phyloP scores from a whole-genome alignment of 768 basidiomycete genomes.

The Trametes maxima region DNA sequence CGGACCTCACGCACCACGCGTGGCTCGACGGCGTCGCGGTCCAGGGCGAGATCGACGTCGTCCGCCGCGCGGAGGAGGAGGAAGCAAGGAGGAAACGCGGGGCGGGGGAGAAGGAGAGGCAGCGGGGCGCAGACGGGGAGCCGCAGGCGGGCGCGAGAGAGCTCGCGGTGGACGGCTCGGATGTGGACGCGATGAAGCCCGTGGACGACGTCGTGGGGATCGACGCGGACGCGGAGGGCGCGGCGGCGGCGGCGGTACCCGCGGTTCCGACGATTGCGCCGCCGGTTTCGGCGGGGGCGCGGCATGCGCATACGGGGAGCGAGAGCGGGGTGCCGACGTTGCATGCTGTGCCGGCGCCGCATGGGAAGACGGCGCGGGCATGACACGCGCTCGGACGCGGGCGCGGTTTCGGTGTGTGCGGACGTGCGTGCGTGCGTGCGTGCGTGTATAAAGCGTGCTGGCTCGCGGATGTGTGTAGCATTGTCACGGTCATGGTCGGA shows the following conservation, averaged over 20 bases:
- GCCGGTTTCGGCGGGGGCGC: constrained; percentile 23
- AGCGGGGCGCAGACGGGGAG: constrained; percentile 22
- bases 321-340: constrained; percentile 26
- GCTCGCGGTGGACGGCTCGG: constrained; percentile 28
- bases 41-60: constrained; percentile 88
- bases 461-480: neutral
- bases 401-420: neutral
- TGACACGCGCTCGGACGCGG: neutral
- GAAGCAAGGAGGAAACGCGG: constrained; percentile 39
- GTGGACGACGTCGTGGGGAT: constrained; percentile 54
- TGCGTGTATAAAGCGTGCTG: neutral
- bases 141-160: constrained; percentile 18
- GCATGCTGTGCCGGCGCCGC: constrained; percentile 21
- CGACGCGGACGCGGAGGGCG: constrained; percentile 16
- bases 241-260: constrained; percentile 21
- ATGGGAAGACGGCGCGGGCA: constrained; percentile 20
- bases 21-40: constrained; percentile 89
- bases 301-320: constrained; percentile 18
- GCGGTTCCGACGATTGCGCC: constrained; percentile 29
- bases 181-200: constrained; percentile 72
- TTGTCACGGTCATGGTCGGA: neutral
- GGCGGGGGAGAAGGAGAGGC: constrained; percentile 45
- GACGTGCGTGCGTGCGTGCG: neutral
- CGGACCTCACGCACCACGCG: constrained; percentile 81
- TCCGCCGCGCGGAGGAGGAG: constrained; percentile 62